Base-by-base conservation (phyloP, 139 green algal species). In the Nannochloris sp. region DNA sequence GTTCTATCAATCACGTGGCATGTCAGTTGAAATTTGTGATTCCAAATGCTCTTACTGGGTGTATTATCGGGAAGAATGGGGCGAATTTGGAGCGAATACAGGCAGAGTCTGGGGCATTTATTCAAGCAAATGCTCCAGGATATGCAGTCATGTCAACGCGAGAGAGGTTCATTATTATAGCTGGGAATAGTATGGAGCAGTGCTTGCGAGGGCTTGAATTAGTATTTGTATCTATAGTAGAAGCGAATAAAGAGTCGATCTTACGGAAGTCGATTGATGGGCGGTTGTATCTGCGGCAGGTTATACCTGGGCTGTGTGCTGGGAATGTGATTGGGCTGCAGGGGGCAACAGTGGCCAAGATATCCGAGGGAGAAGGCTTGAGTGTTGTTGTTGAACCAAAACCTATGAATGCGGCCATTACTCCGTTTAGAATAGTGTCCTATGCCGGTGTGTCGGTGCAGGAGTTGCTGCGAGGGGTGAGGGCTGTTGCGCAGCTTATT, bases 161-260 rank as follows among this genome's bases (percentile, higher is more conserved):
- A n/a, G 70, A 76, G 9, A 62, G 70, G 49, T 68, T 76, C 63
- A 67, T 76, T n/a, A 72, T 71, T 15, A 24, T 76, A 48, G 70
- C 70, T 11, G 63, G 57, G 31, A 63, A 76, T 21, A 25, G 15
- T 4, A 44, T 25, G 19, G 40, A 68, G 3, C 31, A 61, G 44
- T 34, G 50, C 21, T 6, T 43, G 27, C 27, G 50, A 37, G 70
- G 63, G 12, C 14, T 76, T 1, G 9, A 18, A 8, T 37, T 67
- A 44, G 14, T 76, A 27, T 23, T 76, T 21, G 29, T 58, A 14
- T 44, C 48, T 18, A 25, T 75, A 19, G 9, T 64, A 24, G 44
- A 60, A 49, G 69, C 55, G 16, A 15, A 50, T 29, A 34, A 71
- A 36, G 62, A 55, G 29, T 44, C 70, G 46, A 23, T 25, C n/a